Conservation (phyloP, 768 basidiomycete genomes). For the Tylopilus intermedius region DNA sequence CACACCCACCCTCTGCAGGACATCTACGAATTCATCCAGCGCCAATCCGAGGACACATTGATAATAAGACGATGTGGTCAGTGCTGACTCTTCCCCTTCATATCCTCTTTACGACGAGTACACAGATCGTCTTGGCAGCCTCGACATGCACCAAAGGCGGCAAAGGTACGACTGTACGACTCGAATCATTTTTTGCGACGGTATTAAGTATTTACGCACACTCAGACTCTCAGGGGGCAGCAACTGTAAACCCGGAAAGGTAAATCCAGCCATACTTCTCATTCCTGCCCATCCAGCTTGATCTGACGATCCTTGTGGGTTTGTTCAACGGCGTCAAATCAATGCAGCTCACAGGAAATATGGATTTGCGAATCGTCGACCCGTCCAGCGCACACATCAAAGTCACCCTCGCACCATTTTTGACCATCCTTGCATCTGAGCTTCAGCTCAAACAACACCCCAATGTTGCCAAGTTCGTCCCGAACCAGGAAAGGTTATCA, state of each 20-base stretch:
- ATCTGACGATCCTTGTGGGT: not conserved
- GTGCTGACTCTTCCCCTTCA: not conserved
- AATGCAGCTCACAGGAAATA: slow-evolving; percentile 90
- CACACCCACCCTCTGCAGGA: too few species aligned
- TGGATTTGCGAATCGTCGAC: slow-evolving; percentile 86
- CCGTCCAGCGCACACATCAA: slow-evolving; percentile 66
- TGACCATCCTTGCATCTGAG: slow-evolving; percentile 56
- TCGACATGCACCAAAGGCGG: slow-evolving; percentile 94
- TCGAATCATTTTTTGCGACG: not conserved
- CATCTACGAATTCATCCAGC: too few species aligned
- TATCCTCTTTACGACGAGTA: slow-evolving; percentile 3
- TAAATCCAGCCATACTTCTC: slow-evolving; percentile 25
- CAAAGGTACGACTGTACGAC: slow-evolving; percentile 72
- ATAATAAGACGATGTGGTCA: slow-evolving; percentile 24
- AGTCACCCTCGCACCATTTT: slow-evolving; percentile 54
- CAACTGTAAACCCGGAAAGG: slow-evolving; percentile 72
- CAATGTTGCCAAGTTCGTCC: slow-evolving; percentile 81
- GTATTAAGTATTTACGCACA: slow-evolving; percentile 26
- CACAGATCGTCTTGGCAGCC: slow-evolving; percentile 85
- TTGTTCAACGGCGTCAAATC: slow-evolving; percentile 67
- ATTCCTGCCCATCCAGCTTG: not conserved
- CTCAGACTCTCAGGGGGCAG: slow-evolving; percentile 49
- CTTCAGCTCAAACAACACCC: slow-evolving; percentile 98
- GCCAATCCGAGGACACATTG: not conserved
- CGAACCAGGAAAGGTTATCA: slow-evolving; percentile 65